Evolutionary conservation across 1,284 basidiomycete genomes (phyloP), one percentile per base, ranked within the genome.

Genomic region (Puccinia hordei): DNA sequence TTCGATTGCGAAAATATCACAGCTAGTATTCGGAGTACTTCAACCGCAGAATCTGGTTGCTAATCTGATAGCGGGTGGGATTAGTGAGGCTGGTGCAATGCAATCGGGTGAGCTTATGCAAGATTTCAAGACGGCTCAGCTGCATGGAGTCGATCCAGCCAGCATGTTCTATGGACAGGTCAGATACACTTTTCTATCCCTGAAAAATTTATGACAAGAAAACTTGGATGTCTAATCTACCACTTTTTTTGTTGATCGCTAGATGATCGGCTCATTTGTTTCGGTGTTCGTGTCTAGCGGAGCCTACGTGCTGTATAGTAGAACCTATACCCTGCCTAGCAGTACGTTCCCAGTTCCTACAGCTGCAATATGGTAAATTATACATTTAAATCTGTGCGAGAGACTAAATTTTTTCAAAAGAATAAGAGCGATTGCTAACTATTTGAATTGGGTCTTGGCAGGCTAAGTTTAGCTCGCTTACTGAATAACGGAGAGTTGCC

Each of bases 31-130:
- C 83, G 95, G 94, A 0, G 91, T 95, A 87, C 89, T 98, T 63
- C 95, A 97, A 85, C 95, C 95, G 0, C 93, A 94, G 44, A 85
- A 86, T 66, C 81, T 97, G 24, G 93, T 98, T 3, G 95, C 95
- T 5, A 98, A 98, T 85, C 92, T 98, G 84, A 93, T 98, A 79
- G 95, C 95, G 2, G 95, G 95, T 13, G 95, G 94, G 49, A 94
- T 98, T 19, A 92, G 94, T 6, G 95, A 98, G 87, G 95, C 95
- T 38, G 95, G 95, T 22, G 95, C 95, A 33, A 93, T 93, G 87
- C 94, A 97, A 90, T 94, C 95, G 10, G 96, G 95, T 22, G 95
- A 98, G 85, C 90, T 98, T 24, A 98, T 98, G 95, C 95, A 98
- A 87, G 96, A 98, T 86, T 88, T 98, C 83, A 98, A 98, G 87